Percentiles rank a stretch among this genome's conserved stretches.
These are phyloP conservation scores for Cymbopogon flexuosus DNA, from an alignment of 202 grass and related monocot species.

Conservation along the genomic window DNA sequence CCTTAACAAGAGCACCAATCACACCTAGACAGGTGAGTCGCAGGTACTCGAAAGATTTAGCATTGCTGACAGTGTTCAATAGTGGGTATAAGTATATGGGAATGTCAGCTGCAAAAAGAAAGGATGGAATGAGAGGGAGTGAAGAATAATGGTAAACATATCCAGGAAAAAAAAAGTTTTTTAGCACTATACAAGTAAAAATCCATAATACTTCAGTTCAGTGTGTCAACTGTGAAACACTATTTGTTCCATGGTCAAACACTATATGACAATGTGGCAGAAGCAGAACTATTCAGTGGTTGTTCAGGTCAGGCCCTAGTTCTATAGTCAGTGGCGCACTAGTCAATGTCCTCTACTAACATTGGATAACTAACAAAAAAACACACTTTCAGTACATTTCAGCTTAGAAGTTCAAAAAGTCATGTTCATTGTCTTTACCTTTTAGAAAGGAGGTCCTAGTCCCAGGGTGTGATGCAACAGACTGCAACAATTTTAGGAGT, in stretches of 20 bases:
- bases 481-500: conserved; percentile 39
- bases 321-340: neutral
- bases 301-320: neutral
- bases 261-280: neutral
- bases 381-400: conserved; percentile 4
- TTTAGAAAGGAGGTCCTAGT: conserved; percentile 65
- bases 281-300: neutral
- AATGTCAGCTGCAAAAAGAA: conserved; percentile 58
- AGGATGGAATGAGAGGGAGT: neutral
- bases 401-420: neutral
- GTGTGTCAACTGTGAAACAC: too few species aligned
- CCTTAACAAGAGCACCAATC: conserved; percentile 86
- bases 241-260: neutral
- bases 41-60: conserved; percentile 63
- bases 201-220: neutral
- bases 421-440: conserved; percentile 50
- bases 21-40: conserved; percentile 70
- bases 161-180: neutral
- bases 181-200: conserved; percentile 9
- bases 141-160: neutral
- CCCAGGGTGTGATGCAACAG: conserved; percentile 71
- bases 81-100: conserved; percentile 57
- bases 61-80: conserved; percentile 48
- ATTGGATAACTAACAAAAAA: conserved; percentile 15
- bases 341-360: neutral